A percentile compares a stretch with the other conserved stretches of the same genome.
phyloP scores from a whole-genome alignment of 768 basidiomycete species.

The Gymnopilus junonius region DNA sequence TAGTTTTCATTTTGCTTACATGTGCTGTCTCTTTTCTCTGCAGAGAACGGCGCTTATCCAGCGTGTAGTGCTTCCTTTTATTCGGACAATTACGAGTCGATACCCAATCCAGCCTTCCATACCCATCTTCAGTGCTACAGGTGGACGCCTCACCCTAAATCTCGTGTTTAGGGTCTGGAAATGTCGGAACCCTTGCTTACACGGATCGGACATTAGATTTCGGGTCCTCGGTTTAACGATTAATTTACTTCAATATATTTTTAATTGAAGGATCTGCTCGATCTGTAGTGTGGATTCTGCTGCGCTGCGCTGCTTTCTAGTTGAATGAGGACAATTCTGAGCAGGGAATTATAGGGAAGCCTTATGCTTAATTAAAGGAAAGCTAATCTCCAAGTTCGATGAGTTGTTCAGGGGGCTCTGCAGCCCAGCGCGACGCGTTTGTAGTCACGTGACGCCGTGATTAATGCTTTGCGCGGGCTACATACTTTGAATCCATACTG shows the following conservation, averaged over 20 bases:
- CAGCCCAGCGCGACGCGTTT: not conserved
- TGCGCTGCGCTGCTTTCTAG: too few relatives aligned
- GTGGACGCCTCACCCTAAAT: too few relatives aligned
- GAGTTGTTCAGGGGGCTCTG: not conserved
- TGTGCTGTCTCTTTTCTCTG: not conserved
- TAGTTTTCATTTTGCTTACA: not conserved
- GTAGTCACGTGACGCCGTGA: not conserved
- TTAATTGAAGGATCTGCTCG: not conserved
- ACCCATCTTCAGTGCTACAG: not conserved
- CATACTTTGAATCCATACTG: not conserved
- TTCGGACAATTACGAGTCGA: not conserved
- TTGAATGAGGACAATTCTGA: not conserved
- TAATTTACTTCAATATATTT: not conserved
- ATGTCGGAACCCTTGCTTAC: not conserved
- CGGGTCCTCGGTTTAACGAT: not conserved
- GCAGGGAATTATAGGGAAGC: not conserved
- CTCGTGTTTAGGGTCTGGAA: not conserved
- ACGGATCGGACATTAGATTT: not conserved
- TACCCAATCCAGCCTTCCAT: not conserved
- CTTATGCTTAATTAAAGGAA: not conserved
- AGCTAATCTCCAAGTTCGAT: not conserved
- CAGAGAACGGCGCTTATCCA: constrained; percentile 16
- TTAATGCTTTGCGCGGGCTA: not conserved
- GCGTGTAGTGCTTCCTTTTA: not conserved
- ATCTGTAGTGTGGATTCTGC: not conserved